A percentile compares a stretch with the other conserved stretches of the same genome.
phyloP scores from a whole-genome alignment of 2,329 filamentous ascomycete genomes.

The Scedosporium aurantiacum region DNA sequence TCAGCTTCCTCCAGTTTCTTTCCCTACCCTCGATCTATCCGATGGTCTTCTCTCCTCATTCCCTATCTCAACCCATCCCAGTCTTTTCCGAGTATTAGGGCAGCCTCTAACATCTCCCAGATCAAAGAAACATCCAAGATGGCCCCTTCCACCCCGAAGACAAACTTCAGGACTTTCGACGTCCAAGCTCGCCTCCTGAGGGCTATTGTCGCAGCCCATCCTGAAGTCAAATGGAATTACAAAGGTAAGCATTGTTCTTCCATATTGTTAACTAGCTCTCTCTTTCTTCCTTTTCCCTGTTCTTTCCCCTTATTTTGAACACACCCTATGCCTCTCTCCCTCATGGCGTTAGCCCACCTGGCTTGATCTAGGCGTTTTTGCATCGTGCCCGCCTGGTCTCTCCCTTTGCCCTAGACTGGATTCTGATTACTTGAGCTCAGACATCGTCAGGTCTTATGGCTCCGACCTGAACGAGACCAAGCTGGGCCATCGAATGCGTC shows the following conservation, averaged over 20 bases:
- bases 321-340: background rate
- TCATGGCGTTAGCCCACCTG: slow-evolving; percentile 3
- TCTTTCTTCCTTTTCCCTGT: slow-evolving; percentile 1
- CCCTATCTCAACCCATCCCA: too few relatives aligned
- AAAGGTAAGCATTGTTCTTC: slow-evolving; percentile 36
- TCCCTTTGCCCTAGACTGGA: slow-evolving; percentile 1
- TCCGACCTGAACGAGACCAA: slow-evolving; percentile 36
- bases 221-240: slow-evolving; percentile 45
- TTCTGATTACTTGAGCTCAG: slow-evolving; percentile 19
- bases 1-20: too few relatives aligned
- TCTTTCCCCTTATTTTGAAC: background rate
- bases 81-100: background rate
- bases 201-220: slow-evolving; percentile 48
- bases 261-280: background rate
- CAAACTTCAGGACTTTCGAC: slow-evolving; percentile 51
- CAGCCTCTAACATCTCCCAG: background rate
- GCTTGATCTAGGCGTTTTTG: slow-evolving; percentile 7
- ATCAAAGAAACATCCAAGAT: slow-evolving; percentile 19
- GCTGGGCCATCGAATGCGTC: slow-evolving; percentile 41
- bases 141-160: slow-evolving; percentile 29
- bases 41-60: too few relatives aligned
- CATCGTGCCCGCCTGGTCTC: too few relatives aligned
- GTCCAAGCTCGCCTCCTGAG: slow-evolving; percentile 48
- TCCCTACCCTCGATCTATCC: too few relatives aligned
- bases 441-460: slow-evolving; percentile 35